These are phyloP conservation scores for Colletotrichum salicis DNA, from an alignment of 2,329 filamentous ascomycete genomes.

Conservation along the genomic window DNA sequence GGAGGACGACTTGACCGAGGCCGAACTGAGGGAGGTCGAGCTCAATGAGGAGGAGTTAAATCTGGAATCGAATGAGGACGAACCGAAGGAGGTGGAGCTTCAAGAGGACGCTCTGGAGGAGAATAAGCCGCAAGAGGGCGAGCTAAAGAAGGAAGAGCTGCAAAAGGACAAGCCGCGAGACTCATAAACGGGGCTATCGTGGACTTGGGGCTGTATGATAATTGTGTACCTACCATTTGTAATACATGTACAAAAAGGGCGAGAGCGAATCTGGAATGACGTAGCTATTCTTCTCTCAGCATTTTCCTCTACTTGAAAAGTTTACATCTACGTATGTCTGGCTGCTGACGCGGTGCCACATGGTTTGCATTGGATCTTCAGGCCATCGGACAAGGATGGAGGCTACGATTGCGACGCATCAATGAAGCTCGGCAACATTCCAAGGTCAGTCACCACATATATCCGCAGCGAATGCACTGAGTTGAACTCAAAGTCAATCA, in stretches of 20 bases:
- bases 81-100: background rate
- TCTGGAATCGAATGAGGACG: background rate
- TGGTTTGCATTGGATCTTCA: background rate
- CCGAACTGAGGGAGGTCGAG: background rate
- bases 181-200: background rate
- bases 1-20: background rate
- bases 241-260: conserved; percentile 20
- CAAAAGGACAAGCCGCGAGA: conserved; percentile 25
- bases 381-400: background rate
- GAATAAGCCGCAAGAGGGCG: background rate
- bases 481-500: background rate
- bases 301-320: background rate
- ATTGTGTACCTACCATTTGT: conserved; percentile 8
- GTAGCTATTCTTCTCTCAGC: conserved; percentile 17
- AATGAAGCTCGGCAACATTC: background rate
- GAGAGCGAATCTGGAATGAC: background rate
- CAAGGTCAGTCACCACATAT: background rate
- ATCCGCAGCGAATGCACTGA: background rate
- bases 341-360: background rate
- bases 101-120: background rate
- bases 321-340: background rate
- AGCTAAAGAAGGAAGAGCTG: conserved; percentile 26
- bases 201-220: conserved; percentile 7
- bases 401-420: background rate
- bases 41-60: background rate